Percentiles rank a stretch among this genome's conserved stretches.
Evolutionary conservation across 1,284 basidiomycete species (phyloP).

Genomic region (Phylloboletellus chloephorus): DNA sequence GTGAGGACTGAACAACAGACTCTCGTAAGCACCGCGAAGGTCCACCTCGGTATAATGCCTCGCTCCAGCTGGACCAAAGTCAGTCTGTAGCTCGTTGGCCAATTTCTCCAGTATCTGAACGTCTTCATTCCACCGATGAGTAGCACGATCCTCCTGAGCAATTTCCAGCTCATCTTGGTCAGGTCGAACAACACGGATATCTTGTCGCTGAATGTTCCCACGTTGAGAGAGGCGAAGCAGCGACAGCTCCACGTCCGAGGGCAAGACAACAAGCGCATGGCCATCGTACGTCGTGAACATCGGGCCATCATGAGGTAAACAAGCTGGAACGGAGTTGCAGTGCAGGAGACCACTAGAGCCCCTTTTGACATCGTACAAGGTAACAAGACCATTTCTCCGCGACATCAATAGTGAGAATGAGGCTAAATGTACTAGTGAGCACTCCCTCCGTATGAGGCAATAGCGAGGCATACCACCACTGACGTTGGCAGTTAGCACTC

Average conservation of each 20-base stretch:
- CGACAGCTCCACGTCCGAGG: constrained; percentile 31
- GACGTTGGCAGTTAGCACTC: constrained; percentile 36
- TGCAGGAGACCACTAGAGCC: constrained; percentile 39
- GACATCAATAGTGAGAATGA: constrained; percentile 54
- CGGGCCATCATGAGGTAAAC: constrained; percentile 33
- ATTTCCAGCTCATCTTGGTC: constrained; percentile 4
- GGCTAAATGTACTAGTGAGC: constrained; percentile 23
- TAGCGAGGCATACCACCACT: constrained; percentile 33
- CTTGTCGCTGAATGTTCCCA: constrained; percentile 44
- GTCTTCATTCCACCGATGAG: constrained; percentile 38
- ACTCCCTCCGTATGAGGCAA: neutral
- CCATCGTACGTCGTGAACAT: constrained; percentile 38
- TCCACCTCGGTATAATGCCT: constrained; percentile 44
- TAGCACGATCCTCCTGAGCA: constrained; percentile 5
- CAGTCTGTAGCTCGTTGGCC: constrained; percentile 27
- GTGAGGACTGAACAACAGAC: constrained; percentile 30
- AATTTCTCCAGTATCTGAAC: constrained; percentile 37
- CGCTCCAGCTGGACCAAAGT: constrained; percentile 42
- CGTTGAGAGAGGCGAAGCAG: constrained; percentile 45
- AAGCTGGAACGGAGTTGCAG: constrained; percentile 42
- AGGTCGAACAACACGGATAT: constrained; percentile 30
- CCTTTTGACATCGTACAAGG: constrained; percentile 56
- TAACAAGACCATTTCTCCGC: constrained; percentile 49
- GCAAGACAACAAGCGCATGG: constrained; percentile 40
- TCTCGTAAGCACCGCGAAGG: constrained; percentile 45